These are phyloP conservation scores for Isoetes taiwanensis DNA, from an alignment of 75 land plant species.

Conservation along the genomic window DNA sequence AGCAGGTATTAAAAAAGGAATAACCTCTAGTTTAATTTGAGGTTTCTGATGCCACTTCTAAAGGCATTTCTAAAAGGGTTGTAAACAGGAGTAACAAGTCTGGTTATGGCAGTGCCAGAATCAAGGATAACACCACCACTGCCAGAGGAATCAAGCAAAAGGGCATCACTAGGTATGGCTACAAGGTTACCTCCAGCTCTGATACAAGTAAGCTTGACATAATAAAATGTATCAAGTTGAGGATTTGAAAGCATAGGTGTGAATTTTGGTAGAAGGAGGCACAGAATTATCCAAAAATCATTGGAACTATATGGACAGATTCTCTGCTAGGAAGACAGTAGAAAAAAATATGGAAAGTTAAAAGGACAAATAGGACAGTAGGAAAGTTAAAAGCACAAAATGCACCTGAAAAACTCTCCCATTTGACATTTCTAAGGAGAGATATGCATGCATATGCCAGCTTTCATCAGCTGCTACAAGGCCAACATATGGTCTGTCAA, in stretches of 20 bases:
- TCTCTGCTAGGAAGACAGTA: no score
- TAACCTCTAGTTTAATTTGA: conserved; percentile 22
- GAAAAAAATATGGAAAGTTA: no score
- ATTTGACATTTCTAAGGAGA: no score
- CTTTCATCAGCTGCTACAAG: no score
- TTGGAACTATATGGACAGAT: no score
- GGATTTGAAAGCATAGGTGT: conserved; percentile 32
- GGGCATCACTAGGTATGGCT: not conserved
- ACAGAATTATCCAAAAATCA: no score
- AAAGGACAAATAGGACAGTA: no score
- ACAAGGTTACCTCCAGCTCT: conserved; percentile 28
- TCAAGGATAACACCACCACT: conserved; percentile 56
- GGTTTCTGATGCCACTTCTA: conserved; percentile 18
- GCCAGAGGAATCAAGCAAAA: conserved; percentile 24
- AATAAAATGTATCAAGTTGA: conserved; percentile 42
- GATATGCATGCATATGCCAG: no score
- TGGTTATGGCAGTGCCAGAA: conserved; percentile 66
- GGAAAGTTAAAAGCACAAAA: no score
- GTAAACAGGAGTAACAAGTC: conserved; percentile 38
- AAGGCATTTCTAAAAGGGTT: conserved; percentile 45
- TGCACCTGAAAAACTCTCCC: no score
- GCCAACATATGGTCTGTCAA: no score
- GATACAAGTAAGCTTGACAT: conserved; percentile 34
- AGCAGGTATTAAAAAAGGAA: conserved; percentile 67
- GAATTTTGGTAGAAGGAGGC: no score